phyloP scores from a whole-genome alignment of 2,329 filamentous ascomycete genomes.

The Alternaria novae-zelandiae region DNA sequence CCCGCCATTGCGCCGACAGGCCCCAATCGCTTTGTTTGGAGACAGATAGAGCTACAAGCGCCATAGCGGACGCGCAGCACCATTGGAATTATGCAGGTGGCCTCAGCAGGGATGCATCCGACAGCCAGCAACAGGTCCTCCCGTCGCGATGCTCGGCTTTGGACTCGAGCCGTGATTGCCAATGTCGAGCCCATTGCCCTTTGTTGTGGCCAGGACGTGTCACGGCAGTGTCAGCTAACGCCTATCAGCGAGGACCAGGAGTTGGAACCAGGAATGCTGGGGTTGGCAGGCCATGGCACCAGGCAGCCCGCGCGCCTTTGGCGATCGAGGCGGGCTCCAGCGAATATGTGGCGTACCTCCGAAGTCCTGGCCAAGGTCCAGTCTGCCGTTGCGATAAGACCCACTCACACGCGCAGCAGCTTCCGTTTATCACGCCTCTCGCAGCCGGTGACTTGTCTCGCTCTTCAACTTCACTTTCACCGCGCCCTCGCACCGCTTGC shows the following conservation, averaged over 20 bases:
- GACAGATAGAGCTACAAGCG: slow-evolving; percentile 15
- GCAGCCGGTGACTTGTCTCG: slow-evolving; percentile 12
- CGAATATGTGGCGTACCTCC: slow-evolving; percentile 20
- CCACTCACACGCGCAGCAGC: slow-evolving; percentile 18
- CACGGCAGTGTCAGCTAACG: slow-evolving; percentile 3
- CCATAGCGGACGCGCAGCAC: slow-evolving; percentile 13
- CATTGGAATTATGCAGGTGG: slow-evolving; percentile 16
- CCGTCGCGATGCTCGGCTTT: background rate
- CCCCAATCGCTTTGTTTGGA: slow-evolving; percentile 6
- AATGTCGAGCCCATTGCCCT: background rate
- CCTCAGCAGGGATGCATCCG: slow-evolving; percentile 11
- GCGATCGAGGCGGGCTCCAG: slow-evolving; percentile 21
- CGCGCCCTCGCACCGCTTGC: background rate
- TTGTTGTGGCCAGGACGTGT: slow-evolving; percentile 1
- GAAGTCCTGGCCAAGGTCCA: slow-evolving; percentile 18
- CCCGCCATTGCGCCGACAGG: slow-evolving; percentile 10
- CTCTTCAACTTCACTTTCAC: slow-evolving; percentile 12
- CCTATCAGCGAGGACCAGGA: slow-evolving; percentile 15
- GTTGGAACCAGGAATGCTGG: slow-evolving; percentile 14
- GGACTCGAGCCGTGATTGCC: slow-evolving; percentile 2
- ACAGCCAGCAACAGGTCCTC: slow-evolving; percentile 3
- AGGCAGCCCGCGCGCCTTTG: slow-evolving; percentile 19
- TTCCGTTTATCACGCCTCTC: slow-evolving; percentile 16
- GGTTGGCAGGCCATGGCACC: slow-evolving; percentile 25
- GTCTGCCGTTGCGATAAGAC: slow-evolving; percentile 33